Evolutionary conservation across 768 basidiomycete genomes (phyloP).

Genomic region (Cantharellus cinnabarinus): DNA sequence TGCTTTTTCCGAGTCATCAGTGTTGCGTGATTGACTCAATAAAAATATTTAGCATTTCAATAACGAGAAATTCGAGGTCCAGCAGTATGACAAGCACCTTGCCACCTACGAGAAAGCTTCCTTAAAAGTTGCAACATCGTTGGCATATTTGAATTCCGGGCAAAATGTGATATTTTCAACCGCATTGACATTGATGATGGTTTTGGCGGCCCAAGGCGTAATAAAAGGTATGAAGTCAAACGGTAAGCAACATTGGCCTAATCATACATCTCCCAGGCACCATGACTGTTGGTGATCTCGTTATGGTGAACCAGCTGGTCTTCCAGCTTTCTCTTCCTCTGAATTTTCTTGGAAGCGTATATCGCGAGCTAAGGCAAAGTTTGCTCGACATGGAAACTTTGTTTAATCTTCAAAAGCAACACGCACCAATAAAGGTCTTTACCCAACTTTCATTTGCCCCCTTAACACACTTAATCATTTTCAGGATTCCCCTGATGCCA

Average conservation of each 20-base stretch:
- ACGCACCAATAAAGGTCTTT: slow-evolving; percentile 43
- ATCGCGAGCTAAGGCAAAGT: slow-evolving; percentile 90
- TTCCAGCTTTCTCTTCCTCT: slow-evolving; percentile 93
- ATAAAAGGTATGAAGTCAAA: slow-evolving; percentile 41
- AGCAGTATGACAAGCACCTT: slow-evolving; percentile 81
- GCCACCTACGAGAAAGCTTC: slow-evolving; percentile 76
- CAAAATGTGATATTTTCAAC: slow-evolving; percentile 93
- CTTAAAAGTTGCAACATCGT: slow-evolving; percentile 83
- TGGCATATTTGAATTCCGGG: slow-evolving; percentile 86
- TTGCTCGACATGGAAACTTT: slow-evolving; percentile 93
- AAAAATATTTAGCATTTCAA: slow-evolving; percentile 61
- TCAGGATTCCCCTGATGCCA: slow-evolving; percentile 50
- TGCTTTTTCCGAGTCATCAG: neutral
- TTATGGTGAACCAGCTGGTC: slow-evolving; percentile 97
- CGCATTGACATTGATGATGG: slow-evolving; percentile 88
- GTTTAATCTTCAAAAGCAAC: slow-evolving; percentile 72
- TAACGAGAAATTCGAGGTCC: slow-evolving; percentile 81
- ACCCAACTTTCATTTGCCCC: neutral
- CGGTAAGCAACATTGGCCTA: neutral
- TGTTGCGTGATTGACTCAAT: neutral
- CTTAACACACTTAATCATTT: neutral
- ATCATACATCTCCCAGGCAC: slow-evolving; percentile 35
- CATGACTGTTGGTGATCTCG: slow-evolving; percentile 95
- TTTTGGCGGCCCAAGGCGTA: slow-evolving; percentile 87
- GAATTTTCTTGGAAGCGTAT: slow-evolving; percentile 93